Evolutionary conservation across 163 green algal genomes (phyloP), one percentile per base, ranked within the genome.

Genomic region (Chlorella variabilis): DNA sequence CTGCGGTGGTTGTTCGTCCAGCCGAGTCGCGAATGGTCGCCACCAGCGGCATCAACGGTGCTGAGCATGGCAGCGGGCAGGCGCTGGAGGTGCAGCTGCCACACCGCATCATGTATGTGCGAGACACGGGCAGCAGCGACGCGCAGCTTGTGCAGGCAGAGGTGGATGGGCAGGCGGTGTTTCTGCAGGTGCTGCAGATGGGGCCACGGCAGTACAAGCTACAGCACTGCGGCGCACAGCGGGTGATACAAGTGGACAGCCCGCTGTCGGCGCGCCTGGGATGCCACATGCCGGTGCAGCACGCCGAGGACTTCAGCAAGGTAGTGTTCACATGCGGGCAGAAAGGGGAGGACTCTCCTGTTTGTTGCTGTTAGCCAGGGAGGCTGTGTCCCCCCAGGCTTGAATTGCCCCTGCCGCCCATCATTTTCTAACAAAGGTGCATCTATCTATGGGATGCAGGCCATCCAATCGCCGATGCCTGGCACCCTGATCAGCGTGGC

Each of bases 381-480:
- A n/a, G n/a, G n/a, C n/a, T n/a, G n/a, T n/a, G n/a, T n/a, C n/a
- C n/a, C n/a, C n/a, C n/a, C n/a, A n/a, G n/a, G n/a, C n/a, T n/a
- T n/a, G n/a, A n/a, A n/a, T n/a, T n/a, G n/a, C n/a, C n/a, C n/a
- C n/a, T n/a, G n/a, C n/a, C n/a, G n/a, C n/a, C n/a, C n/a, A n/a
- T n/a, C n/a, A n/a, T n/a, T n/a, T n/a, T n/a, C n/a, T n/a, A n/a
- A n/a, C n/a, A n/a, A n/a, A n/a, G n/a, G n/a, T n/a, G n/a, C n/a
- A n/a, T n/a, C n/a, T n/a, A n/a, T n/a, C n/a, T n/a, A n/a, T n/a
- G n/a, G n/a, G n/a, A n/a, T 59, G 73, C 75, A 81, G 75, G 41
- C 69, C 17, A 54, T 91, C 2, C 48, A 4, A 2, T 91, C 86
- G n/a, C 87, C 87, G 23, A 91, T 91, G 87, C 87, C 87, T n/a